Base-by-base conservation (phyloP, 768 basidiomycete genomes). In the Hemileccinum rubropunctum region DNA sequence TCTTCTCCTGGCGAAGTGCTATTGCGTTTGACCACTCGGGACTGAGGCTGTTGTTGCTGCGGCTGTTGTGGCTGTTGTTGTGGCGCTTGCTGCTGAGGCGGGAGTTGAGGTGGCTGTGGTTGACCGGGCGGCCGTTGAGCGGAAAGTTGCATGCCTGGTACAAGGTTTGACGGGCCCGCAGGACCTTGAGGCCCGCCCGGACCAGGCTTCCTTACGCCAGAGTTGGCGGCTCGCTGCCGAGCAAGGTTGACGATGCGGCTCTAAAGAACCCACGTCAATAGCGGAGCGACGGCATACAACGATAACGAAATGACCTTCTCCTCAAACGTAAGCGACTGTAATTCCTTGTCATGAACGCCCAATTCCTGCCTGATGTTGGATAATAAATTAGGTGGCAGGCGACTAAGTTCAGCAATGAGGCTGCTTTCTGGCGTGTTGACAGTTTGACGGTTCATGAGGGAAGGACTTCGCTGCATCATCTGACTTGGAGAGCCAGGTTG, bases 1-100 rank as follows among this genome's bases (percentile, higher is more conserved):
- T 83, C 83, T 66, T 83, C 83, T 32, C 75, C 77, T 6, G 83
- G 83, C 6, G 82, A 82, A 11, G 80, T 83, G 61, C 81, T 84
- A 54, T 69, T 81, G 54, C 83, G 74, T 57, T 83, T 82, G 18
- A 66, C 69, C 12, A 63, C 52, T 18, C 62, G 68, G 6, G 48
- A 41, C 15, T 63, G 57, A 10, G 51, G 52, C 13, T 51, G 57
- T 43, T 64, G 70, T 47, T 64, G 70, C 20, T 58, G 73, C 10
- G 23, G 54, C 18, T 53, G 63, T 15, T 53, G 56, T 30, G 23
- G 52, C 8, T 46, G 57, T 28, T 61, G 64, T 7, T 52, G 61
- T 7, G 23, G 23, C 23, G 23, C 23, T 23, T 23, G 23, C 6
- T 49, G 58, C 2, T 42, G 56, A 5, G 47, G 53, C 21, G 28